phyloP scores from a whole-genome alignment of 768 basidiomycete genomes.

The Lentinus brumalis region DNA sequence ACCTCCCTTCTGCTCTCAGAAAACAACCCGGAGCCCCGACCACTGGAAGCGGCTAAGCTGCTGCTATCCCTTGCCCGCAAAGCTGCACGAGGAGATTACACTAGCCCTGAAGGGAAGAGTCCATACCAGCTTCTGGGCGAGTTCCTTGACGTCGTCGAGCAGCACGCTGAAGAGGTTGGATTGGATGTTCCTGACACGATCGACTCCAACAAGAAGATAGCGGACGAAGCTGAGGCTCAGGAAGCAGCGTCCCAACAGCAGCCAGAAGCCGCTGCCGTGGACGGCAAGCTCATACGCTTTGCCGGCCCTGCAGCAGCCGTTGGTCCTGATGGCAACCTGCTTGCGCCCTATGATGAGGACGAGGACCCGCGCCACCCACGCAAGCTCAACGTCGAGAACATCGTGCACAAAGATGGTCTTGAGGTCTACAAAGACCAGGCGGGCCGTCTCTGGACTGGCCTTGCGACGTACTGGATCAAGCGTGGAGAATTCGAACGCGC shows the following conservation, averaged over 20 bases:
- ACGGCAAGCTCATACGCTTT: slow-evolving; percentile 70
- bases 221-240: slow-evolving; percentile 46
- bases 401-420: slow-evolving; percentile 86
- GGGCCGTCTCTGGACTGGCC: slow-evolving; percentile 91
- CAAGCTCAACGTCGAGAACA: slow-evolving; percentile 83
- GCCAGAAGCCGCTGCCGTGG: slow-evolving; percentile 46
- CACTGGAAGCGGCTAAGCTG: slow-evolving; percentile 92
- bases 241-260: slow-evolving; percentile 11
- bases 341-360: slow-evolving; percentile 70
- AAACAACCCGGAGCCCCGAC: slow-evolving; percentile 64
- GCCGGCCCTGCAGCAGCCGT: slow-evolving; percentile 64
- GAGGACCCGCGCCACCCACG: slow-evolving; percentile 73
- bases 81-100: slow-evolving; percentile 80
- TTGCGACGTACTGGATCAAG: slow-evolving; percentile 99
- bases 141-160: slow-evolving; percentile 90
- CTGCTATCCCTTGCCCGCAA: slow-evolving; percentile 82
- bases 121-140: slow-evolving; percentile 93
- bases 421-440: slow-evolving; percentile 94
- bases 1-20: slow-evolving; percentile 64
- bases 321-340: slow-evolving; percentile 50
- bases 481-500: slow-evolving; percentile 93
- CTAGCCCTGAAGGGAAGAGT: slow-evolving; percentile 90
- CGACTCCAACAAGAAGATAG: slow-evolving; percentile 52
- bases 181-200: slow-evolving; percentile 78
- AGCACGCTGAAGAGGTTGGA: slow-evolving; percentile 90